These are phyloP conservation scores for Pichia kudriavzevii DNA, from an alignment of 1,139 yeast genomes.

Conservation along the genomic window DNA sequence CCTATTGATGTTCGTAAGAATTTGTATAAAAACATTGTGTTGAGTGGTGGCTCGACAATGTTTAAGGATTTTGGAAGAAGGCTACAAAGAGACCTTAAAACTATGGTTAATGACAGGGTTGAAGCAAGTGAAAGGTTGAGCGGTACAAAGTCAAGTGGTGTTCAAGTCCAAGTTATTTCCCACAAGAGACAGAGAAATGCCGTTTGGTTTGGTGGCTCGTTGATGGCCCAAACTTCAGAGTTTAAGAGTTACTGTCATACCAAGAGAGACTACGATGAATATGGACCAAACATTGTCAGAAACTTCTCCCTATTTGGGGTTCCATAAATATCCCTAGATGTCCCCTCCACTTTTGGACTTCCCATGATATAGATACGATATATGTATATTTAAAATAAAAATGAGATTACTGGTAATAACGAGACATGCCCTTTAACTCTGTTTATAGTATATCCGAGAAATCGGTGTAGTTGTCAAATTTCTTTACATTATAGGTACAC, in stretches of 20 bases:
- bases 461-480: too few relatives aligned
- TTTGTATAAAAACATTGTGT: constrained; percentile 86
- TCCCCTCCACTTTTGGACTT: not conserved
- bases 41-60: constrained; percentile 98
- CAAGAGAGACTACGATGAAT: constrained; percentile 94
- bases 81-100: constrained; percentile 87
- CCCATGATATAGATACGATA: too few relatives aligned
- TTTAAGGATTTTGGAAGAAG: constrained; percentile 97
- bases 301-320: constrained; percentile 90
- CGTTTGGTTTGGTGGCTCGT: constrained; percentile 98
- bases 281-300: constrained; percentile 95
- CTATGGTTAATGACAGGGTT: constrained; percentile 83
- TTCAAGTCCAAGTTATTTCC: constrained; percentile 92
- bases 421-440: too few relatives aligned
- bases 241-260: constrained; percentile 95
- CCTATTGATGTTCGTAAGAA: constrained; percentile 98
- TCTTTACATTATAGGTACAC: too few relatives aligned
- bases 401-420: too few relatives aligned
- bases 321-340: constrained; percentile 38
- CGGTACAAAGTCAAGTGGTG: constrained; percentile 86
- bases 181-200: constrained; percentile 98
- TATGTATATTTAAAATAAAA: too few relatives aligned
- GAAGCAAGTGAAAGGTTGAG: constrained; percentile 70
- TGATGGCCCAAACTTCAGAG: constrained; percentile 94
- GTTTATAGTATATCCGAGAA: too few relatives aligned